Evolutionary conservation across 2,329 filamentous ascomycete genomes (phyloP).

Genomic region (Ambrosiella cleistominuta): DNA sequence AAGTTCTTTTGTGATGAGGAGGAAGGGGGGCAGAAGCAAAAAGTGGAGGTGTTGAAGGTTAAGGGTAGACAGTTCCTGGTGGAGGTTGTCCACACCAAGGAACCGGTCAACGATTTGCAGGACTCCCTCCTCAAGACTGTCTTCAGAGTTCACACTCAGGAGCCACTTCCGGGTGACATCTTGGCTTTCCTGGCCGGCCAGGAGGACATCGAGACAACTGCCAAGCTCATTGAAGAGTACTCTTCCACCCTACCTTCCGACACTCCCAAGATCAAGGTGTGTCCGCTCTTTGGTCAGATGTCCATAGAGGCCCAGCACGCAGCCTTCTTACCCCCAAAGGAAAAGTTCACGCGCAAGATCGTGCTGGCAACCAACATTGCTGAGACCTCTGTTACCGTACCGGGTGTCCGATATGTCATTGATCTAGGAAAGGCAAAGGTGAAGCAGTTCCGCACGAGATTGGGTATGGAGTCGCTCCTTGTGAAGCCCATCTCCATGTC

Average conservation of each 20-base stretch:
- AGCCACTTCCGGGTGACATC: conserved; percentile 85
- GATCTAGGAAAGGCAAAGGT: conserved; percentile 90
- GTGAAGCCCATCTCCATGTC: conserved; percentile 85
- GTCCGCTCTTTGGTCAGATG: conserved; percentile 79
- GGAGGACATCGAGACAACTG: conserved; percentile 73
- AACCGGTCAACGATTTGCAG: conserved; percentile 63
- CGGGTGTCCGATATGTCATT: conserved; percentile 78
- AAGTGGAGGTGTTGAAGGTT: conserved; percentile 33
- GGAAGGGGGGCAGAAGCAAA: neutral
- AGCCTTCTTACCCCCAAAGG: conserved; percentile 61
- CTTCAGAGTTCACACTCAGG: conserved; percentile 70
- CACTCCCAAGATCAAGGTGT: conserved; percentile 53
- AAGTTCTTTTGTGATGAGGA: conserved; percentile 40
- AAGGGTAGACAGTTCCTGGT: conserved; percentile 81
- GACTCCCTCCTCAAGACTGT: conserved; percentile 67
- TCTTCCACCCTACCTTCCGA: conserved; percentile 52
- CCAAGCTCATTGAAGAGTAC: conserved; percentile 67
- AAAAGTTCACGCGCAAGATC: conserved; percentile 63
- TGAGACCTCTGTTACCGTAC: conserved; percentile 93
- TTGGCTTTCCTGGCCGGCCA: conserved; percentile 85
- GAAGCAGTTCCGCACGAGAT: conserved; percentile 69
- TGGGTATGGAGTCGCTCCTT: conserved; percentile 80
- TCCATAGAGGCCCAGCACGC: conserved; percentile 72
- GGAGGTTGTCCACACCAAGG: conserved; percentile 53
- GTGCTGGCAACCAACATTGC: conserved; percentile 93